Evolutionary conservation across 306 rosid species (phyloP).

Genomic region (Potentilla sterilis): DNA sequence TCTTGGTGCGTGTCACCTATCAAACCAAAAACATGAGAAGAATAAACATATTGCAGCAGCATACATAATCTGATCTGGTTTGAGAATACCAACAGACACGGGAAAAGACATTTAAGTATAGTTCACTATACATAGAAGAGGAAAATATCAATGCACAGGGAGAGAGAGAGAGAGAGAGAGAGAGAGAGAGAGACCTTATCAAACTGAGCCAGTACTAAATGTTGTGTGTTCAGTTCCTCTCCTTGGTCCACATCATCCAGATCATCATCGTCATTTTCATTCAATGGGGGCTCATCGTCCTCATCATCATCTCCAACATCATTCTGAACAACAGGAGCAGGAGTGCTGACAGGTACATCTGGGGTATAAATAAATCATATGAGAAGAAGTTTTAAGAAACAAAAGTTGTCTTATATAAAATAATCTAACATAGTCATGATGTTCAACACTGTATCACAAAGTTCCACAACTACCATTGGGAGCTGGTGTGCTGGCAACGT

Average conservation of each 20-base stretch:
- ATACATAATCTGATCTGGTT: background rate
- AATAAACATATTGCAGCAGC: background rate
- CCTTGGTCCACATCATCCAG: constrained; percentile 88
- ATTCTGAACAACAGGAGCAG: constrained; percentile 51
- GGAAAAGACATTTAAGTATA: background rate
- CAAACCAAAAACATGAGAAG: constrained; percentile 22
- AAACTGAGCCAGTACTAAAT: constrained; percentile 96
- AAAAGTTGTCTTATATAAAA: constrained; percentile 12
- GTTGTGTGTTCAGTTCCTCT: constrained; percentile 78
- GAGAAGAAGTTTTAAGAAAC: background rate
- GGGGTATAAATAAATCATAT: constrained; percentile 11
- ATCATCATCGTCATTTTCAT: constrained; percentile 94
- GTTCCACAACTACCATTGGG: constrained; percentile 54
- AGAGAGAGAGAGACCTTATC: constrained; percentile 59
- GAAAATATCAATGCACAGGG: no score
- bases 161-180: no score
- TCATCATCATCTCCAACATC: constrained; percentile 61
- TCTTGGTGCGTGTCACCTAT: constrained; percentile 97
- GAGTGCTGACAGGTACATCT: constrained; percentile 83
- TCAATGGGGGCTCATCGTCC: constrained; percentile 82
- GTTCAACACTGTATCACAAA: constrained; percentile 16
- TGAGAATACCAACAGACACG: background rate
- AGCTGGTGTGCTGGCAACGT: constrained; percentile 90
- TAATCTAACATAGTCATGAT: constrained; percentile 8
- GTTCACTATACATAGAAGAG: background rate